Conservation (phyloP, 169 alveolate genomes). For the Eimeria praecox region DNA sequence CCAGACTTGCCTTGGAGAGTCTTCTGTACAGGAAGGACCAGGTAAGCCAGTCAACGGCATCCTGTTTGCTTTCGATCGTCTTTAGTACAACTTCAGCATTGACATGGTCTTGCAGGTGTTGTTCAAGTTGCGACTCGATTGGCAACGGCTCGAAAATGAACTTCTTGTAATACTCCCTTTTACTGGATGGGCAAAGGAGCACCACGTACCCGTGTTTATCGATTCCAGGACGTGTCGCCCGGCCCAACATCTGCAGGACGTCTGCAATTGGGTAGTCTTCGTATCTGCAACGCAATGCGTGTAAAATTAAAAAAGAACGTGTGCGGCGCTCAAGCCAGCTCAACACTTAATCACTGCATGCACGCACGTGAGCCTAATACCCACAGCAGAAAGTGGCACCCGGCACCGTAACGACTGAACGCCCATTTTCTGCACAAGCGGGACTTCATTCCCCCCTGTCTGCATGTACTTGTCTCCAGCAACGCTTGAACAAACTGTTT, state of each 20-base stretch:
- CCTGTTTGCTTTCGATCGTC: constrained; percentile 97
- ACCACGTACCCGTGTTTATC: constrained; percentile 85
- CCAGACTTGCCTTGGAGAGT: constrained; percentile 91
- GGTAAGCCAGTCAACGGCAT: constrained; percentile 99
- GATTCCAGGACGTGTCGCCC: constrained; percentile 87
- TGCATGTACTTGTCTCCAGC: neutral
- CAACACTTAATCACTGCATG: neutral
- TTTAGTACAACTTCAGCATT: constrained; percentile 98
- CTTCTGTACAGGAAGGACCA: constrained; percentile 99
- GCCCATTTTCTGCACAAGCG: neutral
- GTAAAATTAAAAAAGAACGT: neutral
- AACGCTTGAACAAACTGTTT: neutral
- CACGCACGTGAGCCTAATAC: neutral
- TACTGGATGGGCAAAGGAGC: constrained; percentile 94
- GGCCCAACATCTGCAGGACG: constrained; percentile 95
- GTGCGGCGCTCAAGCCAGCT: neutral
- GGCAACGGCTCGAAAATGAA: constrained; percentile 98
- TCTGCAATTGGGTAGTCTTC: constrained; percentile 97
- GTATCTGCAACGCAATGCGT: constrained; percentile 85
- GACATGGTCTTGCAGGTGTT: constrained; percentile 95
- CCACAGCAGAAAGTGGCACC: neutral
- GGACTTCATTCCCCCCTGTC: neutral
- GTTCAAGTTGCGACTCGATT: constrained; percentile 98
- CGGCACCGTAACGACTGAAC: neutral
- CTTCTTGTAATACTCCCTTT: constrained; percentile 97